Evolutionary conservation across 177 flowering plant species (phyloP), one percentile per base, ranked within the genome.

Genomic region (Vitis hybrid): DNA sequence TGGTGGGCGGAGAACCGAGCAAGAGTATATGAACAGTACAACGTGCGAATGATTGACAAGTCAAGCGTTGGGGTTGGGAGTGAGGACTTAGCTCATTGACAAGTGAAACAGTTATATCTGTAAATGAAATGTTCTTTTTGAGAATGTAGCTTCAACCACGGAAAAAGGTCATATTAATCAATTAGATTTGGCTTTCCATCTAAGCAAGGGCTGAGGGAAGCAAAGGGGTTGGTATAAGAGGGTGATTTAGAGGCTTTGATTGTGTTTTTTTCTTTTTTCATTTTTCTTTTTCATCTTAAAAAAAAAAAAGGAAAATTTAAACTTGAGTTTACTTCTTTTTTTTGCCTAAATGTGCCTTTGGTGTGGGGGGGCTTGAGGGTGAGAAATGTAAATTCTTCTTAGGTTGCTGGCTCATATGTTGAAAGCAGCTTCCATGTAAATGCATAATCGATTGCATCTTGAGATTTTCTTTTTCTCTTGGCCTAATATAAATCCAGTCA

Each of bases 1-100:
- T 94, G 97, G 97, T 94, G 98, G 98, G 90, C 93, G 52, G 97
- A 87, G 79, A 94, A 94, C 75, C 78, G 93, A 55, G 86, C 81
- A 35, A 86, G 97, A 80, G 96, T 94, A 24, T 84, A 92, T 59
- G 89, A 92, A 72, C 88, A 79, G 62, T 91, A 94, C 83, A 90
- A 91, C 65, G 94, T 93, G 18, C 88, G 87, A 5, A 80, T 80
- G 81, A 78, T 81, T 30, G 95, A 93, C 78, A 93, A 87, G 73
- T 88, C 94, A 6, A 87, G 87, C 57, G 72, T 83, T 46, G 89
- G 95, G 64, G 75, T 83, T 17, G 92, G 88, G 64, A 85, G 88
- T 61, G 91, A 88, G 52, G 89, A 82, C 72, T 66, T 84, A 50
- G 69, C 85, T 51, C 85, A 80, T 68, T 79, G 75, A 72, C 75